Base-by-base conservation (phyloP, 768 basidiomycete genomes). In the Xerocomus potaroensis region DNA sequence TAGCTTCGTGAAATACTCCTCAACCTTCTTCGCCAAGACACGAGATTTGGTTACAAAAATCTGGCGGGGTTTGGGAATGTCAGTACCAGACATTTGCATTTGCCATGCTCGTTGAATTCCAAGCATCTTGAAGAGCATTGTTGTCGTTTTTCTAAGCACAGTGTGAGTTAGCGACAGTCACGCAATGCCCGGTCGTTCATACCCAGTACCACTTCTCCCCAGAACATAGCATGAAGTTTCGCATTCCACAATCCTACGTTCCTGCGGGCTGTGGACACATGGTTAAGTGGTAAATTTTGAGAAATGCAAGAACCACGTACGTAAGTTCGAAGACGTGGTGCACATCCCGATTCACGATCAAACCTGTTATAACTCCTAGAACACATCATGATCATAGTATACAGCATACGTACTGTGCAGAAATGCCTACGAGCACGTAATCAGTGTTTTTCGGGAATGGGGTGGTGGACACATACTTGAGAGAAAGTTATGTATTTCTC, bases 151-250 rank as follows among this genome's bases (percentile, higher is more conserved):
- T 1, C 84, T 85, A 27, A 16, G 16, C 6, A 1, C 3, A n/a
- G 10, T 27, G 22, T 60, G 31, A 50, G 46, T 12, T n/a, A 5
- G 21, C n/a, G n/a, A n/a, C n/a, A n/a, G n/a, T n/a, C 18, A 16
- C 10, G 0, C 27, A 4, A 15, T 22, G 6, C 23, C 8, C 12
- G 2, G 1, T 31, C n/a, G 43, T 72, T 11, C 34, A 14, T 54
- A 84, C 85, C 85, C 86, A 0, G 86, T 87, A 3, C 86, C 86
- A 55, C 84, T 86, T 21, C 86, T 70, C 0, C 85, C 83, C 8
- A 84, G 60, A 24, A 86, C 81, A 58, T 79, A 84, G 50, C 80
- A 84, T 0, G 83, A 83, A 5, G 73, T 66, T 0, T 67, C 66
- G 53, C 84, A 76, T 35, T 84, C 76, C 15, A 84, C 75, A 11